A percentile compares a stretch with the other conserved stretches of the same genome.
Evolutionary conservation across 1,139 yeast genomes (phyloP).

Genomic region (Pichia inconspicua): DNA sequence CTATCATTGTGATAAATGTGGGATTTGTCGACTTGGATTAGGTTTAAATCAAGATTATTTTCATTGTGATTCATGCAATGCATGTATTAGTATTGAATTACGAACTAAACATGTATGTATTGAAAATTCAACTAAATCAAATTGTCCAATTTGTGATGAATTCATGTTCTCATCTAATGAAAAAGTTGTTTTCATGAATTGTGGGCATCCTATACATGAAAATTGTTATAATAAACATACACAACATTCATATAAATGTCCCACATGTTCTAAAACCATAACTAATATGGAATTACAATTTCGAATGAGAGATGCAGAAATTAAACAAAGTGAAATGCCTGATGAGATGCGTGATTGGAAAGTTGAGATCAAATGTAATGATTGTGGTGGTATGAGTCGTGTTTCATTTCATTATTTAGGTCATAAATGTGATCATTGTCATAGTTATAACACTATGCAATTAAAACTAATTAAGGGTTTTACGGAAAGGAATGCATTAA

Average conservation of each 20-base stretch:
- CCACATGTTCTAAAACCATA: constrained; percentile 77
- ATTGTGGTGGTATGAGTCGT: constrained; percentile 77
- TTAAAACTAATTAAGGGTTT: constrained; percentile 35
- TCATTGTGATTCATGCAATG: constrained; percentile 87
- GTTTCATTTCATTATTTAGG: constrained; percentile 80
- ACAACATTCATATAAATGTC: constrained; percentile 80
- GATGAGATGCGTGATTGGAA: constrained; percentile 72
- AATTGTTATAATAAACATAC: constrained; percentile 73
- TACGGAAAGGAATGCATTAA: constrained; percentile 6
- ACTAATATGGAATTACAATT: constrained; percentile 85
- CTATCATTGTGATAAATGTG: constrained; percentile 89
- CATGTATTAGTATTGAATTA: constrained; percentile 76
- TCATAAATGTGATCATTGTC: constrained; percentile 76
- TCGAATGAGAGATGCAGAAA: constrained; percentile 77
- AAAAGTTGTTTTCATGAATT: constrained; percentile 85
- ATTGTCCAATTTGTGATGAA: constrained; percentile 91
- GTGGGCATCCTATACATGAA: constrained; percentile 94
- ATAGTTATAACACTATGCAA: constrained; percentile 79
- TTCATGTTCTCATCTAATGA: constrained; percentile 80
- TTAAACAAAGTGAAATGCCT: constrained; percentile 68
- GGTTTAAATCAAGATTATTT: constrained; percentile 85
- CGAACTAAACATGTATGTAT: constrained; percentile 75
- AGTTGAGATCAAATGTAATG: constrained; percentile 75
- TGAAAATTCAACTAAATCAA: constrained; percentile 79
- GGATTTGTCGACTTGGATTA: constrained; percentile 82